Evolutionary conservation across 768 basidiomycete genomes (phyloP), one percentile per base, ranked within the genome.

Genomic region (Nidularia pulvinata): DNA sequence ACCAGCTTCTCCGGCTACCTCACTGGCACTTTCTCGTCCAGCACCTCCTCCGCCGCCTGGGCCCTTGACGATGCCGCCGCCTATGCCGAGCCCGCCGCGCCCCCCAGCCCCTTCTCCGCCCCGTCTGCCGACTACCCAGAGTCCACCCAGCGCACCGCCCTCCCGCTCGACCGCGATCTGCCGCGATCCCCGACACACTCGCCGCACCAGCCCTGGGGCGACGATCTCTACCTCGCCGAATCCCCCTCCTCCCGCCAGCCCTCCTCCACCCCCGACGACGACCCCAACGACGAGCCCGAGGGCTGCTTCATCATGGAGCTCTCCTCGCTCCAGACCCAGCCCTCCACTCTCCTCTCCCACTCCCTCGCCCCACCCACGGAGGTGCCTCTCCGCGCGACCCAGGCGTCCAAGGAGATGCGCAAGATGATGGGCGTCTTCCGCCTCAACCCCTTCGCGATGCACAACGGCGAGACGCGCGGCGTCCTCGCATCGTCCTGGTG

Each of bases 381-480:
- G 62, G 88, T 89, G 1, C 88, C 89, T 6, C 77, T 89, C 11
- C 86, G 89, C 46, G 89, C 89, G 6, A 90, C 87, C 0, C 85
- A 89, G 61, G 89, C 88, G 1, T 77, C 80, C 56, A 77, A 80
- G 46, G 77, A 80, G 44, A 90, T 90, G 89, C 81, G 85, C 51
- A 71, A 73, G 47, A 84, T 90, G 83, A 92, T 92, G 89, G 81
- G 82, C 43, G 82, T 85, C 19, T 89, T 91, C 65, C 80, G 89
- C 6, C 77, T 91, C 59, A 86, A 91, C 66, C 88, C 88, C 0
- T 91, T 91, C 59, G 79, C 88, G 22, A 82, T 85, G 71, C 83
- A 88, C 57, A 81, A 74, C 54, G 77, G 74, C 33, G 62, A 66
- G 3, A 71, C 76, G 37, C 75, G 76, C 46, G 73, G 75, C 4